Evolutionary conservation across 805 yeast genomes (phyloP).

Genomic region (Kregervanrija pseudodelftensis): DNA sequence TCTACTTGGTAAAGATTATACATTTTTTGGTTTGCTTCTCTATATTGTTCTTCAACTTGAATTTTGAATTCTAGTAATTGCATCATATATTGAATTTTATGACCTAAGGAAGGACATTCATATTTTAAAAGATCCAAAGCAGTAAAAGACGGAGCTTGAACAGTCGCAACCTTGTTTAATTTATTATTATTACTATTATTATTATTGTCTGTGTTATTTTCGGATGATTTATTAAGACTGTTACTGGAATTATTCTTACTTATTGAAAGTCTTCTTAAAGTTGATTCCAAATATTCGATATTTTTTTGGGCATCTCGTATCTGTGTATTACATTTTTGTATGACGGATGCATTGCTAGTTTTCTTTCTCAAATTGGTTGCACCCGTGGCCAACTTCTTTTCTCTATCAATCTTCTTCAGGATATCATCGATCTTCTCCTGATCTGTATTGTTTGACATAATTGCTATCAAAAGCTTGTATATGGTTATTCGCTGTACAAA

Average conservation of each 20-base stretch:
- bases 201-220: conserved; percentile 1
- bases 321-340: conserved; percentile 83
- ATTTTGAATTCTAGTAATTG: conserved; percentile 91
- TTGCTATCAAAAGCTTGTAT: too few relatives aligned
- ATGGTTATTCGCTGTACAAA: too few relatives aligned
- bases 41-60: conserved; percentile 89
- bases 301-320: conserved; percentile 89
- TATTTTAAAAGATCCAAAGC: conserved; percentile 79
- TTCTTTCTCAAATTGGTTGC: conserved; percentile 73
- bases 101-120: conserved; percentile 92
- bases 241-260: conserved; percentile 14
- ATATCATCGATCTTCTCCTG: conserved; percentile 49
- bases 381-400: conserved; percentile 80
- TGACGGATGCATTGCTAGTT: conserved; percentile 74
- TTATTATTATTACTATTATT: neutral
- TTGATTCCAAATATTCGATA: conserved; percentile 78
- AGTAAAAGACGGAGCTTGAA: conserved; percentile 43
- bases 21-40: conserved; percentile 86
- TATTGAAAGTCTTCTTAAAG: conserved; percentile 54
- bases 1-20: conserved; percentile 80
- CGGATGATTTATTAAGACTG: conserved; percentile 1
- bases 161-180: neutral
- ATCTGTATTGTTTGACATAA: conserved; percentile 1
- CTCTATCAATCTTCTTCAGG: conserved; percentile 78
- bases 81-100: conserved; percentile 89